Conservation (phyloP, 352 stramenopile genomes). For the Phytopythium boreale region DNA sequence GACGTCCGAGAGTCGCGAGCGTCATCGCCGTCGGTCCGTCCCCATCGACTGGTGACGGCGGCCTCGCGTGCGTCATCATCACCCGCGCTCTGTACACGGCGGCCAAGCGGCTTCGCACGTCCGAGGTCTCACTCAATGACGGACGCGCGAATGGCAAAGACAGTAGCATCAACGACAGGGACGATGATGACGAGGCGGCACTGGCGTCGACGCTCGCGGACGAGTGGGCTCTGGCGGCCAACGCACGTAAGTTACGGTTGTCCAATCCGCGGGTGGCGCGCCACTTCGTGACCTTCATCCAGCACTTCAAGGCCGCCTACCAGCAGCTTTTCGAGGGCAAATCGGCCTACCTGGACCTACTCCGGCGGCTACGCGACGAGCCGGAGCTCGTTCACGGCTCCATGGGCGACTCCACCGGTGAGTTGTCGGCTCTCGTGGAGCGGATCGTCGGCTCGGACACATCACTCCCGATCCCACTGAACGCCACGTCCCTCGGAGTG, state of each 20-base stretch:
- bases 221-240: conserved; percentile 64
- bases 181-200: conserved; percentile 42
- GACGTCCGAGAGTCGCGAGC: conserved; percentile 43
- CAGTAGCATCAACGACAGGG: neutral
- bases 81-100: conserved; percentile 44
- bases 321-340: conserved; percentile 76
- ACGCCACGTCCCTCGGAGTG: conserved; percentile 55
- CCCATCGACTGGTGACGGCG: neutral
- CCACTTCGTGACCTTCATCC: conserved; percentile 70
- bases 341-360: conserved; percentile 69
- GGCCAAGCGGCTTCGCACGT: conserved; percentile 29
- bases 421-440: neutral
- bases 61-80: conserved; percentile 44
- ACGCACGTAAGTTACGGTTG: conserved; percentile 57
- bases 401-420: conserved; percentile 41
- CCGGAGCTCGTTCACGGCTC: conserved; percentile 42
- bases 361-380: conserved; percentile 62
- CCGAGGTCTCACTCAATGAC: neutral
- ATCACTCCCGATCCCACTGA: neutral
- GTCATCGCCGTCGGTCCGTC: conserved; percentile 35
- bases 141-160: neutral
- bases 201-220: conserved; percentile 63
- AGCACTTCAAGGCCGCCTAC: conserved; percentile 75
- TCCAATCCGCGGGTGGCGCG: conserved; percentile 66
- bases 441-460: neutral